Evolutionary conservation across 345 rosid genomes (phyloP).

Genomic region (Raphanus raphanistrum): DNA sequence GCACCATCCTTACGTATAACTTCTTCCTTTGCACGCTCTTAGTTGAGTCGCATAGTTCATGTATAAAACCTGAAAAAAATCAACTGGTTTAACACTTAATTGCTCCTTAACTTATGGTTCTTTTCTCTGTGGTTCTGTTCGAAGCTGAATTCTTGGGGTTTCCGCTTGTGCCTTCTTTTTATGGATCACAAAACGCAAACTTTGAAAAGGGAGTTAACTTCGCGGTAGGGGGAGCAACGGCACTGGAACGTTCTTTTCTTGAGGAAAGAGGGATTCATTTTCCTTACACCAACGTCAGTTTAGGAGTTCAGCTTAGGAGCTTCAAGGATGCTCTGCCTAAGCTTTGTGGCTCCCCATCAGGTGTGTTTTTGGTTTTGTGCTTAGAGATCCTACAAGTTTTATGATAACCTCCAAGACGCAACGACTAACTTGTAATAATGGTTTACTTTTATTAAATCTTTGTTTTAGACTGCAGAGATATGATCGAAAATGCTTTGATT

Average conservation of each 20-base stretch:
- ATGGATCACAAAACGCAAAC: slow-evolving; percentile 28
- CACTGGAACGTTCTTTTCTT: slow-evolving; percentile 37
- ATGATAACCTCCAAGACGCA: not conserved
- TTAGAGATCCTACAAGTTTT: not conserved
- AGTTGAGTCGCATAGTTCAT: too few species aligned
- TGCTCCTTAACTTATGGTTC: not conserved
- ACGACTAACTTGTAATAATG: not conserved
- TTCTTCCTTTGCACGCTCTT: too few species aligned
- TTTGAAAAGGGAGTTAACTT: slow-evolving; percentile 49
- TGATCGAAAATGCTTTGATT: not conserved
- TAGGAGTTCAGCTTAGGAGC: slow-evolving; percentile 42
- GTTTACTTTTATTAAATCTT: not conserved
- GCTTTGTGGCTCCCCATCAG: slow-evolving; percentile 40
- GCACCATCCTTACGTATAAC: too few species aligned
- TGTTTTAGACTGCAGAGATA: not conserved
- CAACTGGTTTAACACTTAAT: not conserved
- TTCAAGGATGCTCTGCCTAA: slow-evolving; percentile 45
- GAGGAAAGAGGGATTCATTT: slow-evolving; percentile 33
- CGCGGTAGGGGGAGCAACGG: slow-evolving; percentile 52
- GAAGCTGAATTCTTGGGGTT: slow-evolving; percentile 49
- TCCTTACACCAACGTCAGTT: slow-evolving; percentile 27
- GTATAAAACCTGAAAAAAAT: too few species aligned
- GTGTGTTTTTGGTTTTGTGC: slow-evolving; percentile 6
- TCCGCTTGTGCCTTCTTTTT: slow-evolving; percentile 45
- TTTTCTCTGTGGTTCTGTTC: not conserved